Percentiles rank a stretch among this genome's conserved stretches.
phyloP scores from a whole-genome alignment of 2,329 filamentous ascomycete species.

The Teratosphaeria zuluensis region DNA sequence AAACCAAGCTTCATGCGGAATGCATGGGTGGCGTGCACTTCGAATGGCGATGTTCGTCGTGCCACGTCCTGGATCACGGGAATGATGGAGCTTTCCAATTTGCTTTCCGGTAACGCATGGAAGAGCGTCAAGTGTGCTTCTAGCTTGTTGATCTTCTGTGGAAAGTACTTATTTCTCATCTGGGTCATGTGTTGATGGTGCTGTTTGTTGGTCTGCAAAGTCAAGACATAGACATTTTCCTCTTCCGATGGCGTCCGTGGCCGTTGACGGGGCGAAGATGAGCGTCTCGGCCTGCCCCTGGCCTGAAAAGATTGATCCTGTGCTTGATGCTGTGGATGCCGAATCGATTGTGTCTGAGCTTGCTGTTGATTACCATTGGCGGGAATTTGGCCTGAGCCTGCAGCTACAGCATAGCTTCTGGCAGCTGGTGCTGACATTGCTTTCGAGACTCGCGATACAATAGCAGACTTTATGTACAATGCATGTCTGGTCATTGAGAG shows the following conservation, averaged over 20 bases:
- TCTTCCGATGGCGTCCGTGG: slow-evolving; percentile 12
- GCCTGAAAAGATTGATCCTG: slow-evolving; percentile 1
- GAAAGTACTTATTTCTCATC: slow-evolving; percentile 33
- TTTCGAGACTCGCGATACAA: background rate
- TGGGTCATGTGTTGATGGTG: slow-evolving; percentile 31
- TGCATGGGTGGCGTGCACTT: slow-evolving; percentile 28
- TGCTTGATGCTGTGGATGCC: background rate
- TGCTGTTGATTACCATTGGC: background rate
- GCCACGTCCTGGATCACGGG: slow-evolving; percentile 24
- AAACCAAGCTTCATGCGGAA: slow-evolving; percentile 34
- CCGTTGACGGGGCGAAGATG: slow-evolving; percentile 2
- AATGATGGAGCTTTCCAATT: slow-evolving; percentile 27
- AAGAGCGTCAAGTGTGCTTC: slow-evolving; percentile 38
- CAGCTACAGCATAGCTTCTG: background rate
- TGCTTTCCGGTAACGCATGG: slow-evolving; percentile 35
- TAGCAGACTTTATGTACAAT: background rate
- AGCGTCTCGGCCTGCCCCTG: background rate
- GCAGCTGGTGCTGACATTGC: background rate
- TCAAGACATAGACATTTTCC: slow-evolving; percentile 34
- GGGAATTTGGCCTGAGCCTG: background rate
- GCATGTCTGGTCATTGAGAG: background rate
- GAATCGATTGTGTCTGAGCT: background rate
- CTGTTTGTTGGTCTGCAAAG: slow-evolving; percentile 29
- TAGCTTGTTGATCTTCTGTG: slow-evolving; percentile 32
- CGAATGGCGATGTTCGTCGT: slow-evolving; percentile 25